Percentiles rank a stretch among this genome's conserved stretches.
These are phyloP conservation scores for Pichia sp. DNA, from an alignment of 1,139 yeast species.

Conservation along the genomic window DNA sequence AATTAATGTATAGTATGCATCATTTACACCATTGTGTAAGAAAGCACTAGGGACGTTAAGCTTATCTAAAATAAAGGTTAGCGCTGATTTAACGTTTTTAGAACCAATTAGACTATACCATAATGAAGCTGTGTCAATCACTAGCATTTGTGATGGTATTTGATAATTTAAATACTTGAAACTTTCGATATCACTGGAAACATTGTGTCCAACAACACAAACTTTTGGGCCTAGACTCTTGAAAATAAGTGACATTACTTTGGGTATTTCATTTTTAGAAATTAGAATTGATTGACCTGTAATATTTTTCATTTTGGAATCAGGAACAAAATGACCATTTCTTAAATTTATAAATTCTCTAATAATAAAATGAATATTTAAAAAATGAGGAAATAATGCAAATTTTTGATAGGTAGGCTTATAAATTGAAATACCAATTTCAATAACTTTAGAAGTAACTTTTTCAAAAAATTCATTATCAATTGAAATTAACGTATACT, in stretches of 20 bases:
- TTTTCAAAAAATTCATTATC: conserved; percentile 67
- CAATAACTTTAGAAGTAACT: conserved; percentile 44
- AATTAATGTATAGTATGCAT: conserved; percentile 60
- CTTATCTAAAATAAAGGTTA: conserved; percentile 45
- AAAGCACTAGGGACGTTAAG: conserved; percentile 56
- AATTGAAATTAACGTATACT: conserved; percentile 42
- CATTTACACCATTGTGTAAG: conserved; percentile 81
- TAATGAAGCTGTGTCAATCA: conserved; percentile 50
- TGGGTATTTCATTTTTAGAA: conserved; percentile 32
- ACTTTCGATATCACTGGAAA: conserved; percentile 57
- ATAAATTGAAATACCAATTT: conserved; percentile 62
- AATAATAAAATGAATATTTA: conserved; percentile 52
- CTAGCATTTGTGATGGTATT: conserved; percentile 33
- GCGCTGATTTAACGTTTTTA: conserved; percentile 35
- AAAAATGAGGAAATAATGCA: conserved; percentile 39
- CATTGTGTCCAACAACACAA: conserved; percentile 59
- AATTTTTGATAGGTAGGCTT: conserved; percentile 46
- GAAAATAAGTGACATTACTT: conserved; percentile 39
- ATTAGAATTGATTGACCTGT: conserved; percentile 50
- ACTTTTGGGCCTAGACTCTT: conserved; percentile 34
- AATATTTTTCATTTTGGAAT: conserved; percentile 50
- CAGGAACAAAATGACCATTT: conserved; percentile 60
- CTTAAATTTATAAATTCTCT: conserved; percentile 40
- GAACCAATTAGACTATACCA: conserved; percentile 39
- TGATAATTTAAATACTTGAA: conserved; percentile 41